Conservation (phyloP, 2,329 filamentous ascomycete genomes). For the Trichoderma semiorbis region DNA sequence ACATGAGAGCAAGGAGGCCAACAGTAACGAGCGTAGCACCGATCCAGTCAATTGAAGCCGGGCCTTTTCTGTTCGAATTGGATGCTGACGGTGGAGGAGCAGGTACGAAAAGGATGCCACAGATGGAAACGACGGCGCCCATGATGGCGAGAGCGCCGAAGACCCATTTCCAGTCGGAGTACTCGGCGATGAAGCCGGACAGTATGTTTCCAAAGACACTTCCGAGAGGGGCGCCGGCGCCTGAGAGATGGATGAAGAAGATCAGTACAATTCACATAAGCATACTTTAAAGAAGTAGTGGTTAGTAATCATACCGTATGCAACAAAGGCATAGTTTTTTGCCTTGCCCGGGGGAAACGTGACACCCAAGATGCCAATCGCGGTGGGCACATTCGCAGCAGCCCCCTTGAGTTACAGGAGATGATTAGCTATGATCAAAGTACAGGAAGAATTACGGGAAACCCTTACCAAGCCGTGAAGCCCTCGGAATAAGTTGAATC, state of each 20-base stretch:
- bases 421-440: background rate
- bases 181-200: slow-evolving; percentile 61
- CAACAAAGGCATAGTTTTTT: slow-evolving; percentile 68
- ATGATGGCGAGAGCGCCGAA: slow-evolving; percentile 63
- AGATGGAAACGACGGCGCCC: slow-evolving; percentile 52
- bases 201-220: slow-evolving; percentile 63
- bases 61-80: slow-evolving; percentile 22
- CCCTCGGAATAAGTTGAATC: slow-evolving; percentile 63
- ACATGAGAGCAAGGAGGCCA: slow-evolving; percentile 60
- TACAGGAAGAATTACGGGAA: background rate
- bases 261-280: background rate
- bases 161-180: slow-evolving; percentile 63
- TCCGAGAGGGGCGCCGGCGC: slow-evolving; percentile 62
- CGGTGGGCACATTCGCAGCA: slow-evolving; percentile 67
- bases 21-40: slow-evolving; percentile 61
- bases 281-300: background rate
- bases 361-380: slow-evolving; percentile 65
- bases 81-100: slow-evolving; percentile 35
- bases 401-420: slow-evolving; percentile 43
- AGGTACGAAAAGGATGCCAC: slow-evolving; percentile 59
- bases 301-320: slow-evolving; percentile 46
- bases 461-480: slow-evolving; percentile 56
- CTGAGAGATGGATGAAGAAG: slow-evolving; percentile 27
- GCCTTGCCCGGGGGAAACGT: slow-evolving; percentile 65
- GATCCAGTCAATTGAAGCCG: slow-evolving; percentile 59